phyloP scores from a whole-genome alignment of 768 basidiomycete genomes.

The Tremella yokohamensis region DNA sequence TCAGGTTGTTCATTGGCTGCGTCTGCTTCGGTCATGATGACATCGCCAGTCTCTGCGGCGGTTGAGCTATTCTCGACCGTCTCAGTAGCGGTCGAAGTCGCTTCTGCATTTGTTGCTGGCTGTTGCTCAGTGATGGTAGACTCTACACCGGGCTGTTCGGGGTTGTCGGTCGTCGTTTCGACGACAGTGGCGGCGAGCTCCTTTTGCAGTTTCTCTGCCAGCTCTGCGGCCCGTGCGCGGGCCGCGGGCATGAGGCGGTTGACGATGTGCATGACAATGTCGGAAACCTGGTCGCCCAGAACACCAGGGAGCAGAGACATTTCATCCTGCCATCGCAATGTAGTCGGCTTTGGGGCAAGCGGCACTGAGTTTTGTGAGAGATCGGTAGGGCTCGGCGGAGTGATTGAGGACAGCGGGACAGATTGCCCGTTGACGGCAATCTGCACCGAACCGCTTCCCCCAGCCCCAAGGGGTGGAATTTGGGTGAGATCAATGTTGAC shows the following conservation, averaged over 20 bases:
- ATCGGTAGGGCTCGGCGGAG: conserved; percentile 17
- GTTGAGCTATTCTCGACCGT: not conserved
- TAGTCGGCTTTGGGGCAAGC: conserved; percentile 71
- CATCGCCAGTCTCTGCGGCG: not conserved
- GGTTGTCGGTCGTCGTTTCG: conserved; percentile 45
- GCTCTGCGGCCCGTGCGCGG: conserved; percentile 54
- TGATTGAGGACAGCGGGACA: conserved; percentile 7
- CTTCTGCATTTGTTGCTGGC: conserved; percentile 2
- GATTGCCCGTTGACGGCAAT: not conserved
- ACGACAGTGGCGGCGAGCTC: conserved; percentile 50
- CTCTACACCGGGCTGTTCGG: conserved; percentile 4
- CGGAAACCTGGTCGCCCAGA: conserved; percentile 64
- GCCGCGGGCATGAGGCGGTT: conserved; percentile 77
- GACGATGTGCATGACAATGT: conserved; percentile 65
- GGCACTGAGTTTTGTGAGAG: not conserved
- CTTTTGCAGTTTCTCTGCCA: conserved; percentile 53
- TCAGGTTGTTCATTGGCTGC: not conserved
- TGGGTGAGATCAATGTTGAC: conserved; percentile 72
- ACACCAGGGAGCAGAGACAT: conserved; percentile 74
- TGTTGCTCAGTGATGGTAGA: conserved; percentile 19
- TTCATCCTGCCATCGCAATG: conserved; percentile 87
- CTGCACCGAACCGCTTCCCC: conserved; percentile 15
- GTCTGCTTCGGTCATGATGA: conserved; percentile 11
- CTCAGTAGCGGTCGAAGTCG: conserved; percentile 17
- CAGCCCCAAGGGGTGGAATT: conserved; percentile 23